These are phyloP conservation scores for Nemania bipapillata DNA, from an alignment of 2,329 filamentous ascomycete species.

Conservation along the genomic window DNA sequence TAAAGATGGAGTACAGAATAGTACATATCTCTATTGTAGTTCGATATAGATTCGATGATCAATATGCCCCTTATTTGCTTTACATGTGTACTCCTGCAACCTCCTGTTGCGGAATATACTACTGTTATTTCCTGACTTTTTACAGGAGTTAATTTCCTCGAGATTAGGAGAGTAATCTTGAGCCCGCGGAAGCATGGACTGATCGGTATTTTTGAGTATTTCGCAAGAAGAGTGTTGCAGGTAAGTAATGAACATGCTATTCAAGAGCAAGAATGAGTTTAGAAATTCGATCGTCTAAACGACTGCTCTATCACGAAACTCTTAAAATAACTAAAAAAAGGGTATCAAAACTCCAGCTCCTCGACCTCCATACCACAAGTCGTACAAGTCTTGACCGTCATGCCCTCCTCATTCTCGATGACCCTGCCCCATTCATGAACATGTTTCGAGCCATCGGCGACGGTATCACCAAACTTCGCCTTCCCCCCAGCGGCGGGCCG, in stretches of 20 bases:
- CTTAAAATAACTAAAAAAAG: background rate
- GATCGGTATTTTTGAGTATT: too few species aligned
- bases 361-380: constrained; percentile 83
- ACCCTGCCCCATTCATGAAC: constrained; percentile 86
- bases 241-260: background rate
- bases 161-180: too few species aligned
- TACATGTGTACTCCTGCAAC: background rate
- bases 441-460: constrained; percentile 76
- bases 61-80: constrained; percentile 11
- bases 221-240: too few species aligned
- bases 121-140: background rate
- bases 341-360: constrained; percentile 69
- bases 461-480: constrained; percentile 78
- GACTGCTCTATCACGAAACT: background rate
- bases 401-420: constrained; percentile 75
- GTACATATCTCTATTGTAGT: background rate
- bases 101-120: background rate
- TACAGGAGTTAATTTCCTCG: too few species aligned
- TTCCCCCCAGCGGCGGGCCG: constrained; percentile 56
- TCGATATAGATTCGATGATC: background rate
- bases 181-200: background rate
- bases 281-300: background rate
- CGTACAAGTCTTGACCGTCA: constrained; percentile 82
- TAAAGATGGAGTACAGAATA: background rate
- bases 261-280: background rate